Conservation (phyloP, 2,329 filamentous ascomycete species). For the Aspergillus neotritici region DNA sequence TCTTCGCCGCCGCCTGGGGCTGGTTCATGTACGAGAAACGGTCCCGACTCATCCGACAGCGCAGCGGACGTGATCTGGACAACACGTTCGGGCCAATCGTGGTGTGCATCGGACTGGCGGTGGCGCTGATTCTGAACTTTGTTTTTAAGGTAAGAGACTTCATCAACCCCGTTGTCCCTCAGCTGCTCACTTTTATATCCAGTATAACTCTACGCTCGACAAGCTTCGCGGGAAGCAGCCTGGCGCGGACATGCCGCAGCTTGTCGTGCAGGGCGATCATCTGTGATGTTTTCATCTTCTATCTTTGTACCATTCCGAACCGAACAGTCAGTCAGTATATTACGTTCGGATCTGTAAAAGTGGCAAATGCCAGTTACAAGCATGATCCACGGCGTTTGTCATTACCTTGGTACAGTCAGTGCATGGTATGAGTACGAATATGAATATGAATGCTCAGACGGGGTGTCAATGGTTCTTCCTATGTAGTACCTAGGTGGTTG, state of each 20-base stretch:
- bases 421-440: background rate
- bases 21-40: constrained; percentile 75
- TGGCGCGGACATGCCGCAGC: constrained; percentile 6
- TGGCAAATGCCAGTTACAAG: no score
- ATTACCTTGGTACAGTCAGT: background rate
- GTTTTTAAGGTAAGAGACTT: constrained; percentile 60
- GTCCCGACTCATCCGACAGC: constrained; percentile 69
- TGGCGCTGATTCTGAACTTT: constrained; percentile 82
- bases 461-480: no score
- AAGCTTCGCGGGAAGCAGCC: constrained; percentile 15
- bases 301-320: background rate
- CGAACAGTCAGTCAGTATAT: no score
- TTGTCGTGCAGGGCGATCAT: no score
- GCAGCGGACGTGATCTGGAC: constrained; percentile 91
- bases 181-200: constrained; percentile 10
- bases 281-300: background rate
- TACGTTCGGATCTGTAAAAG: no score
- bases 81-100: constrained; percentile 78
- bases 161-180: background rate
- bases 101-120: constrained; percentile 70
- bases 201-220: constrained; percentile 29
- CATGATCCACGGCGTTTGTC: no score
- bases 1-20: constrained; percentile 82
- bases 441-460: background rate
- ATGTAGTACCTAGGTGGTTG: no score